phyloP scores from a whole-genome alignment of 768 basidiomycete genomes.

The Suillus bovinus region DNA sequence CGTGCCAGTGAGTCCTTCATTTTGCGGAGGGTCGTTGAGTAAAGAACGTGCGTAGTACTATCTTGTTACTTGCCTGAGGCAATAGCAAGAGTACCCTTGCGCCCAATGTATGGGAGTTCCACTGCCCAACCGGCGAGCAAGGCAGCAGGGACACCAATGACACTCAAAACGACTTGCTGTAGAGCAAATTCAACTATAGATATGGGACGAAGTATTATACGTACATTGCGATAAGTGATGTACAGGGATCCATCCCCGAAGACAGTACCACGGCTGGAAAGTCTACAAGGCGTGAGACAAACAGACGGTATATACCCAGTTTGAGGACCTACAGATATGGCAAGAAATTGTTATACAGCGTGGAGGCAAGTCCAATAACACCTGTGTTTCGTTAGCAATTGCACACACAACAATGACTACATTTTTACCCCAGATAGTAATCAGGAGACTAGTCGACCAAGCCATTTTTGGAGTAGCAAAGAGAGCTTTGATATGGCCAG shows the following conservation, averaged over 20 bases:
- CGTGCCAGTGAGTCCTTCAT: conserved; percentile 66
- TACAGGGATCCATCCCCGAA: conserved; percentile 73
- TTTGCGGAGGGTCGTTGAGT: conserved; percentile 47
- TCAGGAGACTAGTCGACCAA: conserved; percentile 62
- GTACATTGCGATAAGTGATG: conserved; percentile 72
- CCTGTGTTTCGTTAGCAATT: conserved; percentile 37
- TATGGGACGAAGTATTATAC: conserved; percentile 5
- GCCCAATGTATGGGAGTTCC: conserved; percentile 61
- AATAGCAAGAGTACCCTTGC: conserved; percentile 65
- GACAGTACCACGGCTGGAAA: conserved; percentile 60
- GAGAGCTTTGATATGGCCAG: conserved; percentile 53
- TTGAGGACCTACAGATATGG: conserved; percentile 46
- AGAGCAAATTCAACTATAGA: neutral
- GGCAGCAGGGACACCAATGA: conserved; percentile 70
- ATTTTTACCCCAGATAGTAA: conserved; percentile 42
- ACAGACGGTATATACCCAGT: neutral
- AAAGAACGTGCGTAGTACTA: conserved; percentile 27
- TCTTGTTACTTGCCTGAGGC: conserved; percentile 53
- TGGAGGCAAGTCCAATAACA: conserved; percentile 73
- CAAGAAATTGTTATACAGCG: conserved; percentile 59
- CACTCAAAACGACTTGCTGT: conserved; percentile 70
- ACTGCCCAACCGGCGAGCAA: conserved; percentile 73
- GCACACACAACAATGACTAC: conserved; percentile 21
- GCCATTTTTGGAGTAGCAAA: conserved; percentile 66
- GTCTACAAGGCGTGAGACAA: conserved; percentile 35